Evolutionary conservation across 2,329 filamentous ascomycete genomes (phyloP), one percentile per base, ranked within the genome.

Genomic region (Pyricularia sp.): DNA sequence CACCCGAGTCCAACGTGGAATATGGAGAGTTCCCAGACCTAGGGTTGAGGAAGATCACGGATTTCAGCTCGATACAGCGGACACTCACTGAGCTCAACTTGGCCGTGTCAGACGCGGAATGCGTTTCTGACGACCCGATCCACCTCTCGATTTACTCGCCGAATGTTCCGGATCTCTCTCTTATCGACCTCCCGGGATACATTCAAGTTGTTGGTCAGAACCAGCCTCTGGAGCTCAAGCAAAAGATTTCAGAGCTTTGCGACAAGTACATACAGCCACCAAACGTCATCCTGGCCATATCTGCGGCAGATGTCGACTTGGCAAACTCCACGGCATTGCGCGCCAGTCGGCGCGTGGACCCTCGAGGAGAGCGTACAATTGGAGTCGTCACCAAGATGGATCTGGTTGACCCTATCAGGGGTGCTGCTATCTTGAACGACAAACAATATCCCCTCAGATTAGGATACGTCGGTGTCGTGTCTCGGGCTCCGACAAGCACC

Each of bases 381-480:
- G 95, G 95, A 64, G 95, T 99, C n/a, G 90, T 99, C 61, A 99
- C 95, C 3, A 99, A 99, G 81, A 97, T 99, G 94, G 95, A 99
- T 75, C 84, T 99, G 26, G 94, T 99, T 9, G 94, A 98, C 73
- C 86, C 95, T 3, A 82, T 84, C 9, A 88, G 94, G 69, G 95
- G 94, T 33, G 86, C 88, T 17, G 85, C 87, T 50, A 92, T 99
- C 36, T 83, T 99, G 25, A 89, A 85, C 30, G 94, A 99, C 77
- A 90, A 89, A 76, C 97, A 98, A 77, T 99, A 99, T 76, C 94
- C 95, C 59, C 84, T 99, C 33, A 87, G 95, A n/a, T 83, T 99
- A 3, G 95, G 95, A 3, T 99, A 99, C 74, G 94, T 99, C 3
- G 95, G 95, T 66, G 95, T 99, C 4, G 92, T 99, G 5, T 94